A percentile compares a stretch with the other conserved stretches of the same genome.
phyloP scores from a whole-genome alignment of 768 basidiomycete genomes.

The Boletus barrowsii region DNA sequence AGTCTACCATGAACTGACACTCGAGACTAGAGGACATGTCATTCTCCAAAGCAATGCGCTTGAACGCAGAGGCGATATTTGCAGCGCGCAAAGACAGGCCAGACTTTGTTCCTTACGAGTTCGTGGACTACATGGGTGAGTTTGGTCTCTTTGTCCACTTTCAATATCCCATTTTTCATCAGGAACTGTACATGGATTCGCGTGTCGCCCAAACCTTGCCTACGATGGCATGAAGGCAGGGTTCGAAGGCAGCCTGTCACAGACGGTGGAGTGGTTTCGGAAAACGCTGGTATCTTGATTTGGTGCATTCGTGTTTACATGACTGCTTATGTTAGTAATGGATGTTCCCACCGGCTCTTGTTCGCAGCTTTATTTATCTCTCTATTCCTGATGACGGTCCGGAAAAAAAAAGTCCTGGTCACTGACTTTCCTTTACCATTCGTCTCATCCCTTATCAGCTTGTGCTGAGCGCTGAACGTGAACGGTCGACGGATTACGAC shows the following conservation, averaged over 20 bases:
- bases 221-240: slow-evolving; percentile 42
- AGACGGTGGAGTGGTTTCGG: slow-evolving; percentile 41
- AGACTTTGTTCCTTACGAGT: slow-evolving; percentile 34
- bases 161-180: not conserved
- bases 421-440: too few relatives aligned
- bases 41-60: slow-evolving; percentile 26
- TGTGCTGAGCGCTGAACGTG: not conserved
- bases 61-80: slow-evolving; percentile 31
- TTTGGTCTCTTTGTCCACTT: not conserved
- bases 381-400: too few relatives aligned
- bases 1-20: not conserved
- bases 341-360: not conserved
- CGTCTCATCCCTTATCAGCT: not conserved
- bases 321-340: too few relatives aligned
- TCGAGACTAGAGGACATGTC: slow-evolving; percentile 31
- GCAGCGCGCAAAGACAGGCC: slow-evolving; percentile 27
- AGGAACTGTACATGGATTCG: slow-evolving; percentile 51
- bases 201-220: slow-evolving; percentile 42
- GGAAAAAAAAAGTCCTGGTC: too few relatives aligned
- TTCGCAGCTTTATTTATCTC: not conserved
- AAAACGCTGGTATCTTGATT: slow-evolving; percentile 29
- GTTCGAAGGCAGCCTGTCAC: slow-evolving; percentile 43
- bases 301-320: not conserved
- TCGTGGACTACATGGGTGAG: slow-evolving; percentile 36
- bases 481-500: too few relatives aligned